Evolutionary conservation across 2,329 filamentous ascomycete species (phyloP).

Genomic region (Eutypa lata): DNA sequence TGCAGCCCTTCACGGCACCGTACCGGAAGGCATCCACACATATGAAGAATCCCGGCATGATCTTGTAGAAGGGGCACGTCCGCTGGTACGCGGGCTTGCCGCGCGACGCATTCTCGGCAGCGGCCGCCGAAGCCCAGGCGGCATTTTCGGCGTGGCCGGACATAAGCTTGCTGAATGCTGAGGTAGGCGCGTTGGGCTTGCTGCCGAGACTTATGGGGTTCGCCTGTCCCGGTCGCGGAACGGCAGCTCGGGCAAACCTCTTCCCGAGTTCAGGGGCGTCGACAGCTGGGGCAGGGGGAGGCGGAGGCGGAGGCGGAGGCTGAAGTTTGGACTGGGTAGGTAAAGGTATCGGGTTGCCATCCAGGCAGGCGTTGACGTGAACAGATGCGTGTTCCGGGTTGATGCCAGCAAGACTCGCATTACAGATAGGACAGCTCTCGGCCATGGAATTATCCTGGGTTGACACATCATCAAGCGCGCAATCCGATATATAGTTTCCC

Average conservation of each 20-base stretch:
- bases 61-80: slow-evolving; percentile 98
- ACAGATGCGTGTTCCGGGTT: slow-evolving; percentile 66
- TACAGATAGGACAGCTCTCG: slow-evolving; percentile 74
- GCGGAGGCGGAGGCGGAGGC: slow-evolving; percentile 34
- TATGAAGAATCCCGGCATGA: slow-evolving; percentile 87
- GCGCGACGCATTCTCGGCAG: slow-evolving; percentile 70
- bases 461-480: slow-evolving; percentile 27
- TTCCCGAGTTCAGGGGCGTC: slow-evolving; percentile 44
- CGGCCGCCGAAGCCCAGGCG: slow-evolving; percentile 85
- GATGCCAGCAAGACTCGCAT: slow-evolving; percentile 56
- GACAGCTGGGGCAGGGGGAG: slow-evolving; percentile 25
- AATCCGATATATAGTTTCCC: slow-evolving; percentile 35
- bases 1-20: slow-evolving; percentile 85
- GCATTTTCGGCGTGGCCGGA: slow-evolving; percentile 83
- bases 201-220: slow-evolving; percentile 67
- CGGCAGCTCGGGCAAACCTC: slow-evolving; percentile 63
- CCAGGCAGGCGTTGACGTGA: slow-evolving; percentile 91
- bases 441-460: slow-evolving; percentile 27
- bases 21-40: slow-evolving; percentile 97
- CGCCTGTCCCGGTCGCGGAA: slow-evolving; percentile 75
- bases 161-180: slow-evolving; percentile 93
- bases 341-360: slow-evolving; percentile 69
- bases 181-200: slow-evolving; percentile 41
- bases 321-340: slow-evolving; percentile 27
- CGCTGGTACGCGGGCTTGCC: slow-evolving; percentile 85